A percentile compares a stretch with the other conserved stretches of the same genome.
These are phyloP conservation scores for Colletotrichum sansevieriae DNA, from an alignment of 2,329 filamentous ascomycete genomes.

Conservation along the genomic window DNA sequence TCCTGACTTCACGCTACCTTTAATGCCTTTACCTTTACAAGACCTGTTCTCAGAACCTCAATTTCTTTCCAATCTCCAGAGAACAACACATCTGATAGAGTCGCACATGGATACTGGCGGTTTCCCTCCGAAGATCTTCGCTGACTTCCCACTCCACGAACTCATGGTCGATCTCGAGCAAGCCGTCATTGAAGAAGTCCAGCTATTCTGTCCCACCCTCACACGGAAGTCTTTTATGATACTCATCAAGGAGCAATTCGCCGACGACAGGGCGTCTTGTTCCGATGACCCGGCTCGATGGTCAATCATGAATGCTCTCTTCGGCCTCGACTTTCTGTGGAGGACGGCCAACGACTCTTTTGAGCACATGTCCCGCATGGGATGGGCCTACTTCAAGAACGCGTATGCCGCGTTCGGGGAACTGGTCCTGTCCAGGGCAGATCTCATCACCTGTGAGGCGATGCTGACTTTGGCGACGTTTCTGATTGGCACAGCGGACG, in stretches of 20 bases:
- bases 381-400: slow-evolving; percentile 39
- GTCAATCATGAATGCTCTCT: slow-evolving; percentile 21
- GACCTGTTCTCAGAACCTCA: not conserved
- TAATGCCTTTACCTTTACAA: not conserved
- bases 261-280: not conserved
- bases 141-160: slow-evolving; percentile 12
- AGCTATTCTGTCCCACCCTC: slow-evolving; percentile 26
- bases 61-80: not conserved
- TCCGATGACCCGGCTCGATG: slow-evolving; percentile 16
- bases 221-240: slow-evolving; percentile 7
- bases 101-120: not conserved
- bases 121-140: slow-evolving; percentile 4
- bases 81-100: not conserved
- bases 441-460: slow-evolving; percentile 26
- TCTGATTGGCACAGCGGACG: slow-evolving; percentile 25
- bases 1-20: not conserved
- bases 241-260: slow-evolving; percentile 16
- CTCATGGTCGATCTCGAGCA: slow-evolving; percentile 22
- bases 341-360: slow-evolving; percentile 32
- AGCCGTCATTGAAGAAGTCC: slow-evolving; percentile 22
- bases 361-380: slow-evolving; percentile 1
- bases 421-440: slow-evolving; percentile 4
- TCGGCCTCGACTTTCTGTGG: slow-evolving; percentile 25
- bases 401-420: slow-evolving; percentile 27
- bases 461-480: slow-evolving; percentile 32